phyloP scores from a whole-genome alignment of 2,329 filamentous ascomycete genomes.

The Passalora sequoiae region DNA sequence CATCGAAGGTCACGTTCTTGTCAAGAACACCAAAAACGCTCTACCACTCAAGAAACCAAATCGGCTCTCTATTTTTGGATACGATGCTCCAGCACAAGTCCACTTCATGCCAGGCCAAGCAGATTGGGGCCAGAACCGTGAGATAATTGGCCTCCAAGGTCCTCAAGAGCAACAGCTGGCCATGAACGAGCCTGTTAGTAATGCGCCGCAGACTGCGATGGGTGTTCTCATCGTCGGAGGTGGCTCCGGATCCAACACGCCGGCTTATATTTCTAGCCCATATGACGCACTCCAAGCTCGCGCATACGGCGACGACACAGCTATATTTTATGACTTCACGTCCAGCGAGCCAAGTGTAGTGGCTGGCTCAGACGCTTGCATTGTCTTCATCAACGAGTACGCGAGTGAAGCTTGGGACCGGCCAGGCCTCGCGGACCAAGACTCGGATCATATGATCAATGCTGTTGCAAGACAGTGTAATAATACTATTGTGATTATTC shows the following conservation, averaged over 20 bases:
- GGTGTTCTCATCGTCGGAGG: constrained; percentile 35
- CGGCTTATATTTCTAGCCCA: constrained; percentile 33
- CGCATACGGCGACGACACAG: constrained; percentile 49
- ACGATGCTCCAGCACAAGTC: constrained; percentile 45
- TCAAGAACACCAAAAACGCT: constrained; percentile 55
- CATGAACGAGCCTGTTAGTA: constrained; percentile 30
- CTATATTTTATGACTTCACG: constrained; percentile 56
- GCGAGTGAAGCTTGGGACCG: constrained; percentile 38
- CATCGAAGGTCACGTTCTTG: constrained; percentile 58
- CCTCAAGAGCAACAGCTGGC: constrained; percentile 26
- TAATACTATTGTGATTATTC: constrained; percentile 61
- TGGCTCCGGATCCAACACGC: constrained; percentile 33
- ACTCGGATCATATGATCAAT: constrained; percentile 52
- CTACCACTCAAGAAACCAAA: constrained; percentile 51
- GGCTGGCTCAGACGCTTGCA: constrained; percentile 35
- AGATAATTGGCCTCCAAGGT: constrained; percentile 20
- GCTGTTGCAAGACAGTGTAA: constrained; percentile 55
- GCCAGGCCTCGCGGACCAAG: constrained; percentile 32
- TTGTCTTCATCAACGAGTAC: constrained; percentile 59
- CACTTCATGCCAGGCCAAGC: constrained; percentile 22
- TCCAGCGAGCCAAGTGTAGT: constrained; percentile 47
- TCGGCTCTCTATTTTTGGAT: constrained; percentile 57
- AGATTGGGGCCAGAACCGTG: constrained; percentile 26
- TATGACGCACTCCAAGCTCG: constrained; percentile 34
- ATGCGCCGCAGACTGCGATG: constrained; percentile 25